These are phyloP conservation scores for Hericium coralloides DNA, from an alignment of 768 basidiomycete genomes.

Conservation along the genomic window DNA sequence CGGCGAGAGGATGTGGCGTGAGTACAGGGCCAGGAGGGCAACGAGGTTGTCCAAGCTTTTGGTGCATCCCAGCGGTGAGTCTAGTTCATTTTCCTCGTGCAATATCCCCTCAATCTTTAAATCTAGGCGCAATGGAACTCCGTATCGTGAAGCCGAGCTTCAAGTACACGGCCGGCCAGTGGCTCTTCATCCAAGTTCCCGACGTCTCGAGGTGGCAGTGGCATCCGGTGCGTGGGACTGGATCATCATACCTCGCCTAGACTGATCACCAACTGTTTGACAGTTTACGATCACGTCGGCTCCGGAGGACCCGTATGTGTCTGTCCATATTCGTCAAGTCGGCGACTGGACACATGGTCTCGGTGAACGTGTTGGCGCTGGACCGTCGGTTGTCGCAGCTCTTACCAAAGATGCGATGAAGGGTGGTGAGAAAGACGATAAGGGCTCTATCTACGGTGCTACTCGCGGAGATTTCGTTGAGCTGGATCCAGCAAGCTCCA, in stretches of 20 bases:
- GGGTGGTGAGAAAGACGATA: constrained; percentile 56
- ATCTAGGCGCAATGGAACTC: constrained; percentile 80
- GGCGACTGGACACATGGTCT: constrained; percentile 82
- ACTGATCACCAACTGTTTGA: neutral
- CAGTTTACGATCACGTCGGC: constrained; percentile 95
- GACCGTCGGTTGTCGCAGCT: constrained; percentile 64
- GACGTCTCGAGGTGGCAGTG: constrained; percentile 80
- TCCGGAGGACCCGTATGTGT: constrained; percentile 89
- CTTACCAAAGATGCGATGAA: constrained; percentile 77
- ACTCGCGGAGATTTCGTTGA: constrained; percentile 78
- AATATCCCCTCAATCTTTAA: neutral
- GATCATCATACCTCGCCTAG: neutral
- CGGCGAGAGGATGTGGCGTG: constrained; percentile 76
- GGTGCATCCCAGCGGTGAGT: constrained; percentile 78
- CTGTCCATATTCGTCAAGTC: constrained; percentile 88
- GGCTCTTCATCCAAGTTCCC: constrained; percentile 86
- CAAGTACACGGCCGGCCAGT: constrained; percentile 87
- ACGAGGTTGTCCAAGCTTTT: constrained; percentile 82
- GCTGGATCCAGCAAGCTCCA: constrained; percentile 43
- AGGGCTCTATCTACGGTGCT: constrained; percentile 24
- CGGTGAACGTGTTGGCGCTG: constrained; percentile 79
- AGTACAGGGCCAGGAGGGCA: constrained; percentile 68
- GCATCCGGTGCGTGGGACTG: constrained; percentile 74
- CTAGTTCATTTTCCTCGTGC: neutral
- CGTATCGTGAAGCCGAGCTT: constrained; percentile 88